Evolutionary conservation across 2,329 filamentous ascomycete species (phyloP), one percentile per base, ranked within the genome.

Genomic region (Dothideomycetes sp.): DNA sequence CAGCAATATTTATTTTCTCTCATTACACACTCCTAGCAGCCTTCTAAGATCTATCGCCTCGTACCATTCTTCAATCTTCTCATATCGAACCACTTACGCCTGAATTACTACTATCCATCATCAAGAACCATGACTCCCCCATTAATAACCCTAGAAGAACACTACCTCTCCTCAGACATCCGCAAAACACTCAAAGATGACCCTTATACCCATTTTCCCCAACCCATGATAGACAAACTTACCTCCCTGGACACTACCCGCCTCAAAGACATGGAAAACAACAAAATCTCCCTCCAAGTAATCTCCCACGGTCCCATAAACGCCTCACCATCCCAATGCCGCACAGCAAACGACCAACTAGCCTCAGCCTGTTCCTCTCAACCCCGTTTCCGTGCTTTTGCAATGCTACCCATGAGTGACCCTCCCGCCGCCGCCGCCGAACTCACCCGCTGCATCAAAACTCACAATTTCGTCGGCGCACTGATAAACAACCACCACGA

Each of bases 111-210:
- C n/a, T n/a, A n/a, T n/a, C n/a, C n/a, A n/a, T n/a, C n/a, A n/a
- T n/a, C n/a, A n/a, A 30, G 10, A 7, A 53, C 29, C 13, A 60
- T 58, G 55, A 41, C 49, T 2, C 55, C 54, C 25, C 56, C 57
- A 15, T 49, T 58, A 9, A 60, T 61, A 34, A 55, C 58, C 3
- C 56, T 61, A 17, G 57, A 61, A 40, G 58, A 61, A 46, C 58
- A 61, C 45, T 61, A 58, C 48, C 50, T 59, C 44, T 56, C 56
- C 18, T 10, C 41, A 9, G 27, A 41, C 8, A 18, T 43, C 24
- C 44, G 37, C 33, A 32, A 33, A 17, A 15, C 30, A 17, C 25
- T 41, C 11, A 5, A 11, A 4, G 24, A 49, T 48, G 36, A 50
- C 49, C 13, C 32, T 4, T 46, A 43, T 17, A 12, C 17, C 7